Evolutionary conservation across 129 eudicot genomes (phyloP).

Genomic region (Scalesia atractyloides): DNA sequence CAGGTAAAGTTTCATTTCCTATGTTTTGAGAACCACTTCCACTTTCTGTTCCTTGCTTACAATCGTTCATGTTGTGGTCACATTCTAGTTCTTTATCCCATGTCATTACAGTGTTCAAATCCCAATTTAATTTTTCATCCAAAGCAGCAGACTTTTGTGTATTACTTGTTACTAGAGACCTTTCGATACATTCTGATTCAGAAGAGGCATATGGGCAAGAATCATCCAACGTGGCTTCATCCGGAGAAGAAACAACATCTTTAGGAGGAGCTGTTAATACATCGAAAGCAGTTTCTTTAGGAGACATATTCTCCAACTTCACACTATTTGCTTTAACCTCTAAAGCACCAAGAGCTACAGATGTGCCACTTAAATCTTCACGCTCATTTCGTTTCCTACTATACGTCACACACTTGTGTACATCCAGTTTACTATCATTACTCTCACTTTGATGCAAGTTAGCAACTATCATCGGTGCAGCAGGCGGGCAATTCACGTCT

Average conservation of each 20-base stretch:
- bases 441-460: slow-evolving; percentile 2
- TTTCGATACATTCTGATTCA: slow-evolving; percentile 8
- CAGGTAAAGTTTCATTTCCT: slow-evolving; percentile 2
- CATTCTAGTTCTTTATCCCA: slow-evolving; percentile 34
- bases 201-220: neutral
- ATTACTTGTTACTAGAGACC: slow-evolving; percentile 8
- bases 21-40: slow-evolving; percentile 17
- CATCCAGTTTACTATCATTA: slow-evolving; percentile 26
- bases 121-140: slow-evolving; percentile 45
- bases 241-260: slow-evolving; percentile 13
- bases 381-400: slow-evolving; percentile 5
- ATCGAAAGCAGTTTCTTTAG: slow-evolving; percentile 15
- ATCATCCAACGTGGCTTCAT: slow-evolving; percentile 3
- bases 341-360: slow-evolving; percentile 21
- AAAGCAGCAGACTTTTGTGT: slow-evolving; percentile 21
- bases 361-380: slow-evolving; percentile 22
- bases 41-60: neutral
- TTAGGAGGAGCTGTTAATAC: neutral
- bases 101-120: slow-evolving; percentile 44
- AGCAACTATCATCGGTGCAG: slow-evolving; percentile 3
- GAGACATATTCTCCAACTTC: slow-evolving; percentile 4
- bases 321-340: slow-evolving; percentile 18
- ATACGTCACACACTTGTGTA: slow-evolving; percentile 3
- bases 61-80: neutral
- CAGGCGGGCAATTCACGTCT: slow-evolving; percentile 16